These are phyloP conservation scores for Plasmodium gallinaceum DNA, from an alignment of 169 alveolate genomes.

Conservation along the genomic window DNA sequence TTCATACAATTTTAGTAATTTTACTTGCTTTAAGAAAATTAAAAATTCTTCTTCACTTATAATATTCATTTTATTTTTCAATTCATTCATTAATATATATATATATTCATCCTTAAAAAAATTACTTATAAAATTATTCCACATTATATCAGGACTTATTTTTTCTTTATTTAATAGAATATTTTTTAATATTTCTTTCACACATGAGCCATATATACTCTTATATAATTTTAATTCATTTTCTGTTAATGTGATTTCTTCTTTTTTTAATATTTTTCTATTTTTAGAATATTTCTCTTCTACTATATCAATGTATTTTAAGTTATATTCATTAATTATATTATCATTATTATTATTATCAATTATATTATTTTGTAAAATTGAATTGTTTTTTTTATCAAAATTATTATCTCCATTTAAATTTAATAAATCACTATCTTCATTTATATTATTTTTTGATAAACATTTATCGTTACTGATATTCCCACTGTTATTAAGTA, in stretches of 20 bases:
- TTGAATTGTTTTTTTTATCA: too few relatives aligned
- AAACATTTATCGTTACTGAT: too few relatives aligned
- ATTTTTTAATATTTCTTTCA: conserved; percentile 34
- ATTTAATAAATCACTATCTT: too few relatives aligned
- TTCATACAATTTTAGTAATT: conserved; percentile 27
- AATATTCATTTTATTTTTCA: conserved; percentile 18
- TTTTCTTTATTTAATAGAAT: conserved; percentile 34
- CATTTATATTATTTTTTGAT: too few relatives aligned
- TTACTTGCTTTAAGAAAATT: conserved; percentile 37
- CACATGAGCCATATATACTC: conserved; percentile 38
- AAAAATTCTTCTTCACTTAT: conserved; percentile 46
- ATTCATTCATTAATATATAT: conserved; percentile 17
- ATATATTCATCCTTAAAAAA: conserved; percentile 56
- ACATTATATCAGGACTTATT: conserved; percentile 6
- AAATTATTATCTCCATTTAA: too few relatives aligned
- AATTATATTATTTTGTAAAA: not conserved
- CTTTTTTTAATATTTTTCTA: not conserved
- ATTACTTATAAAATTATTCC: conserved; percentile 56
- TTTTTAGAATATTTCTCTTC: not conserved
- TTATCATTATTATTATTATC: not conserved
- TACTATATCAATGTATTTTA: too few relatives aligned
- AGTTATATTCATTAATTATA: too few relatives aligned
- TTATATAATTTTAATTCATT: conserved; percentile 27
- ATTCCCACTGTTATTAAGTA: too few relatives aligned
- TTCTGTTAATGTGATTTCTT: not conserved